Base-by-base conservation (phyloP, 1,284 basidiomycete species). In the Trichosporon ovoides region DNA sequence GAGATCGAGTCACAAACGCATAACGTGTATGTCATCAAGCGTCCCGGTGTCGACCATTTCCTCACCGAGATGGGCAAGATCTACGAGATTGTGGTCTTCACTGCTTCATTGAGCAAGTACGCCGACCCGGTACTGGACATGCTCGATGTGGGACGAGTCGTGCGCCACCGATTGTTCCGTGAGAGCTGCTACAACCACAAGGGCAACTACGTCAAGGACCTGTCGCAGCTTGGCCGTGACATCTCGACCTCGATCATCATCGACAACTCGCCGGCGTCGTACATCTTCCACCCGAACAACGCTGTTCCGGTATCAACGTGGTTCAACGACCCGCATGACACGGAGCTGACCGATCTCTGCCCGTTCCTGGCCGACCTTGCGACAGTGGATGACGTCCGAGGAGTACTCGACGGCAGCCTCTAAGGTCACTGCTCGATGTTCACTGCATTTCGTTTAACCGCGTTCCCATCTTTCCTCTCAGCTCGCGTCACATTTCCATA, bases 141-240 rank as follows among this genome's bases (percentile, higher is more conserved):
- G 77, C 83, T 99, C 52, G 95, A 99, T 72, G 83, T 89, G 24
- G 87, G 94, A 75, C 87, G 86, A 54, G 91, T 94, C 9, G 94
- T 98, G 24, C 82, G 89, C n/a, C 95, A 99, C 76, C 84, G 96
- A 57, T 79, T 99, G 55, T 99, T 99, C 85, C 83, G 95, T 59
- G 95, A 99, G 80, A 94, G 91, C 71, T 99, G 95, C 79, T 98
- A 97, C 78, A 98, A 98, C 75, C 96, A 98, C 79, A 89, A 89
- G 78, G 96, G 96, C 55, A 98, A 96, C 80, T 98, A 98, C 75
- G 96, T 99, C 78, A 99, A 98, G 91, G 96, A 99, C 77, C 82
- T 99, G 35, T 97, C 92, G 40, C 96, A 98, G 78, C 82, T 99
- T 38, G 95, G 95, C 37, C 85, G 95, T 24, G 89, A 90, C 7